Evolutionary conservation across 192 early-diverging fungal species (phyloP), one percentile per base, ranked within the genome.

Genomic region (Lobosporangium transversale): DNA sequence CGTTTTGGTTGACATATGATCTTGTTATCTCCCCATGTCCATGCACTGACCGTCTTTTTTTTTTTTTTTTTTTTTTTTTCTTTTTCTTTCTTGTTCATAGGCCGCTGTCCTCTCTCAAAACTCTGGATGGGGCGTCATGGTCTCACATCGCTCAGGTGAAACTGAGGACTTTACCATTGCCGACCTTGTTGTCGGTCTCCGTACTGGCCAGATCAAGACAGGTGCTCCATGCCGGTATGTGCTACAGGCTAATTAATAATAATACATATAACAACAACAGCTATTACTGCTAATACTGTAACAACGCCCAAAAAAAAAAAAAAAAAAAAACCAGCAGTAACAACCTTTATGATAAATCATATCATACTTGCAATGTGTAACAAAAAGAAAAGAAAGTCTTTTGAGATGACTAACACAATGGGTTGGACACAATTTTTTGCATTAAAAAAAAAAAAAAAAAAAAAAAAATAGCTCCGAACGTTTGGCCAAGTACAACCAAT

Each of bases 111-210:
- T 85, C 55, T 86, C 95, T 57, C 92, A 94, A 61, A 61, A 74
- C 48, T 93, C 89, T 63, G 95, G 95, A 56, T 98, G 97, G 97
- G 97, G 97, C 78, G 95, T 97, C 81, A 98, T 98, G 97, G 95
- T 96, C 62, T 97, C 95, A 66, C 97, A 98, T 89, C 93, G 97
- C 71, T 97, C 95, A 20, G 97, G 95, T 68, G 95, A 98, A 84
- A 97, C 95, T 66, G 97, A 98, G 84, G 96, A 97, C 87, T 93
- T 92, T 62, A 80, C 79, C 50, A 97, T 97, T 82, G 95, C 97
- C 47, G 95, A 97, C 66, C 89, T 98, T 48, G 95, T 95, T 37
- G 97, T 98, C 27, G 97, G 94, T 81, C 88, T 98, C 60, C 90
- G 93, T 53, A 89, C 90, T 55, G 92, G 92, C 62, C 95, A 98